Evolutionary conservation across 2,329 filamentous ascomycete genomes (phyloP).

Genomic region (Ophiostoma sp.): DNA sequence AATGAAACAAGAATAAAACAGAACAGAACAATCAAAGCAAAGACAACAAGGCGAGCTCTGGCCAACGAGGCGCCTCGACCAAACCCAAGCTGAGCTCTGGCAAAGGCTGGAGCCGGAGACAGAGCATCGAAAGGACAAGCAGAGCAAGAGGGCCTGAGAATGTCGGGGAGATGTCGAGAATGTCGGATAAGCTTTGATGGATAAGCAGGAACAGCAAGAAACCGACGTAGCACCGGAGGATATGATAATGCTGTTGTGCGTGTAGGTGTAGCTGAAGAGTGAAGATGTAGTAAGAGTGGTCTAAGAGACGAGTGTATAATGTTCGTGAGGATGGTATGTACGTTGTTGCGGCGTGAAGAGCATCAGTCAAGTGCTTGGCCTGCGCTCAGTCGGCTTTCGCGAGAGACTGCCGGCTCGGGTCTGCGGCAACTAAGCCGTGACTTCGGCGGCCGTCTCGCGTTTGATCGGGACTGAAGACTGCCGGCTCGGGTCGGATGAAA

Average conservation of each 20-base stretch:
- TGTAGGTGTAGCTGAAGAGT: background rate
- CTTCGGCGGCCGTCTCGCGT: background rate
- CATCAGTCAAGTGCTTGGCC: background rate
- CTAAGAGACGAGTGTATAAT: background rate
- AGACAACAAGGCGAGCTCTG: background rate
- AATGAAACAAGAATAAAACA: background rate
- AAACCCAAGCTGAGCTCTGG: background rate
- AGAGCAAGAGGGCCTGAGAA: background rate
- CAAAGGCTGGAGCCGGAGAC: background rate
- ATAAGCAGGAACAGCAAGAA: background rate
- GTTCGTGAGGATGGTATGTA: background rate
- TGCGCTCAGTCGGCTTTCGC: too few species aligned
- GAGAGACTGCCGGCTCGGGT: too few species aligned
- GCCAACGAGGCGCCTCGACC: conserved; percentile 2
- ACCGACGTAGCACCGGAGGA: background rate
- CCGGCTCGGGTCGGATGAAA: background rate
- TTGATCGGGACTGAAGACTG: background rate
- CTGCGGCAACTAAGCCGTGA: background rate
- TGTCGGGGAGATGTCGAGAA: background rate
- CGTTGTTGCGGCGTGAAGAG: background rate
- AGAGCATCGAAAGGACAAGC: background rate
- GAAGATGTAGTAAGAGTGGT: background rate
- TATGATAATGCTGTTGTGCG: conserved; percentile 1
- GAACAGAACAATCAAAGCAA: background rate
- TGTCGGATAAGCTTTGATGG: background rate